Conservation (phyloP, 2,329 filamentous ascomycete species). For the Cadophora sp. region DNA sequence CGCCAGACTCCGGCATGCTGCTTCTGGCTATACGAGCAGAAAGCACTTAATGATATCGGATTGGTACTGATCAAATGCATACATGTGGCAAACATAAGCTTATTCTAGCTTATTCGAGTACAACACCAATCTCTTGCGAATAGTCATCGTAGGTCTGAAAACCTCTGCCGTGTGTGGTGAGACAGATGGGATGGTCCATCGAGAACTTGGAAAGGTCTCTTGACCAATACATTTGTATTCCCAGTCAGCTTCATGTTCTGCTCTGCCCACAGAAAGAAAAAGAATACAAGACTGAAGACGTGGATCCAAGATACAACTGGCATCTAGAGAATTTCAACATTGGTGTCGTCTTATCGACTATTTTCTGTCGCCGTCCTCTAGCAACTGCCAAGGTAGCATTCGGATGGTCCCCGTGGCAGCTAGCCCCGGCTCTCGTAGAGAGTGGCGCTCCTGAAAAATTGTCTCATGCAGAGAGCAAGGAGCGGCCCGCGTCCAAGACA, state of each 20-base stretch:
- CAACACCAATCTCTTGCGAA: neutral
- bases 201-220: neutral
- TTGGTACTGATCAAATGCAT: neutral
- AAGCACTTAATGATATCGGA: neutral
- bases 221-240: neutral
- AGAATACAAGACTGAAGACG: too few species aligned
- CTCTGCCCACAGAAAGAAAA: neutral
- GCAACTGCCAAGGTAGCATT: neutral
- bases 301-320: neutral
- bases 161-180: neutral
- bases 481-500: neutral
- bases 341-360: neutral
- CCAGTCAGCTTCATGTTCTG: neutral
- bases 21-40: slow-evolving; percentile 2
- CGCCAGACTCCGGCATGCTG: neutral
- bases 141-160: neutral
- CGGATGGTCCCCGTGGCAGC: neutral
- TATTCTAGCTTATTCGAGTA: neutral
- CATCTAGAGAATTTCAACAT: neutral
- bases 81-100: neutral
- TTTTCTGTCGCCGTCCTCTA: neutral
- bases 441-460: neutral
- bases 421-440: neutral
- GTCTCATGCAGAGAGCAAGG: slow-evolving; percentile 1
- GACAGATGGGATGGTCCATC: neutral